Evolutionary conservation across 495 filamentous ascomycete genomes (phyloP).

Genomic region (Penicillium taxi): DNA sequence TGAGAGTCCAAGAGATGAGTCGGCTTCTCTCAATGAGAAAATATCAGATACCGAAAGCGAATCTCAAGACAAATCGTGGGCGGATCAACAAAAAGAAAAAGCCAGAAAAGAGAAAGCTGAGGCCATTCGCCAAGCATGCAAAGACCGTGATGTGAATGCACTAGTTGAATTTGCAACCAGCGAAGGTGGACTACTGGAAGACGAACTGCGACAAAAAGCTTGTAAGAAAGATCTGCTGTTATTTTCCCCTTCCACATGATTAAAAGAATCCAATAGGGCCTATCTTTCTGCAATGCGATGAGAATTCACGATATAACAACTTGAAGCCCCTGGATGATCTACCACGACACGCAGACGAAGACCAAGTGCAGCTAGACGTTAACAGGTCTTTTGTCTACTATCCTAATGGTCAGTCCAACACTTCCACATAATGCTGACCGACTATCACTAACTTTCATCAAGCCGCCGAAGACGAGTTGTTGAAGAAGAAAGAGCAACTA

Average conservation of each 20-base stretch:
- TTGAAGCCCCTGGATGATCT: slow-evolving; percentile 45
- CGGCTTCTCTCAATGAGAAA: slow-evolving; percentile 2
- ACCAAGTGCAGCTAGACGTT: slow-evolving; percentile 85
- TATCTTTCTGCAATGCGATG: slow-evolving; percentile 57
- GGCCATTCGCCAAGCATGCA: slow-evolving; percentile 62
- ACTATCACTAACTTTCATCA: neutral
- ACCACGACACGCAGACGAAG: slow-evolving; percentile 69
- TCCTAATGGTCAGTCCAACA: slow-evolving; percentile 56
- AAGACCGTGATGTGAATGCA: slow-evolving; percentile 49
- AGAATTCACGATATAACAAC: slow-evolving; percentile 11
- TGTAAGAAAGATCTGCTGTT: slow-evolving; percentile 54
- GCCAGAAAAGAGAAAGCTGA: slow-evolving; percentile 22
- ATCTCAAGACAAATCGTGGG: slow-evolving; percentile 1
- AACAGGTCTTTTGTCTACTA: slow-evolving; percentile 97
- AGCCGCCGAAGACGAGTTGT: slow-evolving; percentile 49
- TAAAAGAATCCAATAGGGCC: slow-evolving; percentile 53
- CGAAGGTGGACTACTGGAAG: slow-evolving; percentile 67
- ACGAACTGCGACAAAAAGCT: slow-evolving; percentile 69
- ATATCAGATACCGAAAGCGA: neutral
- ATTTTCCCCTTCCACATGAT: neutral
- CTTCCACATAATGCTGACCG: neutral
- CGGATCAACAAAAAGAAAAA: slow-evolving; percentile 1
- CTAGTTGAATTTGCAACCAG: slow-evolving; percentile 62
- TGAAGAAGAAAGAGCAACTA: slow-evolving; percentile 59
- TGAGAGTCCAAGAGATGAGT: neutral